Evolutionary conservation across 768 basidiomycete species (phyloP), one percentile per base, ranked within the genome.

Genomic region (Tricholoma furcatifolium): DNA sequence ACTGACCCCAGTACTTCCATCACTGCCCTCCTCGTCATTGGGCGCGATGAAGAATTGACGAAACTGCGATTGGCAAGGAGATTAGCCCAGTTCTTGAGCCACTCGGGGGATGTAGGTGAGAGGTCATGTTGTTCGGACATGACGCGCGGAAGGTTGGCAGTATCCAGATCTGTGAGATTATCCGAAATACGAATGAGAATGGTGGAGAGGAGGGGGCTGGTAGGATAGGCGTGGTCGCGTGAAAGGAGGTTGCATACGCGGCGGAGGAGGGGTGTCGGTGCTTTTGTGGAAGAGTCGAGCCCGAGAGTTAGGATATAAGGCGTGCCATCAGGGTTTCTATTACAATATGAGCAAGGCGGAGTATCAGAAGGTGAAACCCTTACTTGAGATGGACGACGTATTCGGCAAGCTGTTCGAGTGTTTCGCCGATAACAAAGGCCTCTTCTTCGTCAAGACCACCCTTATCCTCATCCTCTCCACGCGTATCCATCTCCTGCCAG

Each of bases 61-160:
- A 83, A 67, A 0, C 68, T 70, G 14, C 74, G 64, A 54, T 82
- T 82, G n/a, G 67, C 69, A 12, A 89, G 64, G 6, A 90, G 69
- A 34, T 60, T 74, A 34, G 73, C 65, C 89, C 89, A 91, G 61
- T 85, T 84, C 15, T 69, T 69, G 23, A 91, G 65, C 89, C 89
- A 92, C 5, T 82, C 77, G 0, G 84, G 81, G 1, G 84, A 83
- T 10, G 85, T 85, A 1, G 89, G 89, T 2, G 82, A 84, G 30
- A 91, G 74, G 43, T 82, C 79, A 57, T 87, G 82, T 51, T 87
- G 81, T 41, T 83, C 81, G 34, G 76, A 70, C 84, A 92, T 87
- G 47, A 81, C 69, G 10, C 62, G 62, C 7, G 88, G 80, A 2
- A 90, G 73, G 47, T 77, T 77, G 0, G 82, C 79, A 0, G 87